These are phyloP conservation scores for Ganoderma lucidum DNA, from an alignment of 1,284 basidiomycete genomes.

Conservation along the genomic window DNA sequence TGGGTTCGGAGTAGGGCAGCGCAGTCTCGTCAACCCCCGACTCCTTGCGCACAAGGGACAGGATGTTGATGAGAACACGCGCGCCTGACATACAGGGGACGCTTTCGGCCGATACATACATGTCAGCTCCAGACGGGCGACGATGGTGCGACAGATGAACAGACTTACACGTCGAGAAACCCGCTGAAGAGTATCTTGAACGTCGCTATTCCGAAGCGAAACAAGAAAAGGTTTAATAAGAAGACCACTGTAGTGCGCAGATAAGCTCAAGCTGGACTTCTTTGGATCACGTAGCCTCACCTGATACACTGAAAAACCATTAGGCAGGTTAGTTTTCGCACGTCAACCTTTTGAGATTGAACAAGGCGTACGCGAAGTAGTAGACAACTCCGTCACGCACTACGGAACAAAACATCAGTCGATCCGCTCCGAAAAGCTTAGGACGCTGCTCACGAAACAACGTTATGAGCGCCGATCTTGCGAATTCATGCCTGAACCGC, in stretches of 20 bases:
- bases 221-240: slow-evolving; percentile 18
- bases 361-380: neutral
- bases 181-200: slow-evolving; percentile 16
- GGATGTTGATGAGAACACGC: slow-evolving; percentile 19
- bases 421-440: neutral
- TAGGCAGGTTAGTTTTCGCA: neutral
- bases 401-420: neutral
- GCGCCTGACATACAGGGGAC: slow-evolving; percentile 20
- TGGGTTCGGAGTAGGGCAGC: slow-evolving; percentile 6
- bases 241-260: slow-evolving; percentile 7
- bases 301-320: neutral
- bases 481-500: slow-evolving; percentile 2
- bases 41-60: slow-evolving; percentile 11
- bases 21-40: neutral
- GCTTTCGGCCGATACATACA: neutral
- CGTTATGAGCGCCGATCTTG: neutral
- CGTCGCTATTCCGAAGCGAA: slow-evolving; percentile 6
- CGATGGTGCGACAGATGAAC: neutral
- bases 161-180: slow-evolving; percentile 17
- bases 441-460: neutral
- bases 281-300: neutral
- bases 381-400: slow-evolving; percentile 6
- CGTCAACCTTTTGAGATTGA: neutral
- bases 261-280: neutral
- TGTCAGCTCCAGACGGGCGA: neutral